A percentile compares a stretch with the other conserved stretches of the same genome.
These are phyloP conservation scores for Nidularia sp. DNA, from an alignment of 768 basidiomycete species.

Conservation along the genomic window DNA sequence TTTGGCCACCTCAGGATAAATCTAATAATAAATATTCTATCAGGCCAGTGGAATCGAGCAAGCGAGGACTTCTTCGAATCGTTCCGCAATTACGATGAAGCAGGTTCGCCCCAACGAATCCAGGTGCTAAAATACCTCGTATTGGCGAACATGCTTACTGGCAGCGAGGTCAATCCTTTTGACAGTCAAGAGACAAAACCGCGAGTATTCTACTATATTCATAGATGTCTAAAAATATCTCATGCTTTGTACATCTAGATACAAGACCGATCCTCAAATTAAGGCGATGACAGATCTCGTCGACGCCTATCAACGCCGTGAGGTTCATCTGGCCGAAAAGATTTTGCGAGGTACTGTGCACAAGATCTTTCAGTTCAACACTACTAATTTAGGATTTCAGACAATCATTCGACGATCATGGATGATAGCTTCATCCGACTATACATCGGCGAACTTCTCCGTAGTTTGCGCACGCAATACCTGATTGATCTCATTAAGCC, in stretches of 20 bases:
- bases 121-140: constrained; percentile 99
- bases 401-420: constrained; percentile 94
- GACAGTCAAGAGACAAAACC: constrained; percentile 99
- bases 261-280: constrained; percentile 95
- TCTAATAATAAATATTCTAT: neutral
- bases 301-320: constrained; percentile 92
- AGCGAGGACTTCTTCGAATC: constrained; percentile 99
- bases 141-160: constrained; percentile 95
- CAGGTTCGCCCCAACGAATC: constrained; percentile 92
- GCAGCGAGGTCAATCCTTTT: constrained; percentile 98
- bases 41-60: constrained; percentile 94
- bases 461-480: constrained; percentile 92
- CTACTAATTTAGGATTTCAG: constrained; percentile 30
- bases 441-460: constrained; percentile 96
- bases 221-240: neutral
- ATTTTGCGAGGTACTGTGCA: constrained; percentile 69
- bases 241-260: constrained; percentile 37
- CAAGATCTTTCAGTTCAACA: constrained; percentile 3
- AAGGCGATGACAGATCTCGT: constrained; percentile 98
- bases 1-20: neutral
- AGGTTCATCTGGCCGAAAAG: constrained; percentile 96
- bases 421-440: constrained; percentile 89
- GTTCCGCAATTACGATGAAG: constrained; percentile 98
- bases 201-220: constrained; percentile 39
- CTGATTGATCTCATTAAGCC: constrained; percentile 98